These are phyloP conservation scores for Pythium apleroticum DNA, from an alignment of 352 stramenopile species.

Conservation along the genomic window DNA sequence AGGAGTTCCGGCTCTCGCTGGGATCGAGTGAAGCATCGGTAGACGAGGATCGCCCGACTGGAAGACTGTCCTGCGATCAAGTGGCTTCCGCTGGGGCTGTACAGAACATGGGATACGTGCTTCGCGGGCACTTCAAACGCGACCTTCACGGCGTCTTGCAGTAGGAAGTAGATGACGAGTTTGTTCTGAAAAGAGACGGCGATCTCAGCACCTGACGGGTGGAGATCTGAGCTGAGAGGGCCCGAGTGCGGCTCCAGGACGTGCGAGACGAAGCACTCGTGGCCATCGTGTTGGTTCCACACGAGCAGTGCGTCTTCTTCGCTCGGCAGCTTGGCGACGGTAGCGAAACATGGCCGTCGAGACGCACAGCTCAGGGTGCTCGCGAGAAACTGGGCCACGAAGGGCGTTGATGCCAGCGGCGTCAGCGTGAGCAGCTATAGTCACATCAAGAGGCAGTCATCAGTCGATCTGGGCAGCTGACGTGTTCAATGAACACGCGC, in stretches of 20 bases:
- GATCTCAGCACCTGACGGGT: conserved; percentile 56
- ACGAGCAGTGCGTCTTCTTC: conserved; percentile 53
- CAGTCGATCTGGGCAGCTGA: not conserved
- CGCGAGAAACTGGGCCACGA: conserved; percentile 34
- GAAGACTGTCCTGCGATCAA: conserved; percentile 43
- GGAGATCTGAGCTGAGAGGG: conserved; percentile 54
- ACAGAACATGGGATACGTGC: conserved; percentile 58
- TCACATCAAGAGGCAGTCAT: not conserved
- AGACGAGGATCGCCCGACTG: conserved; percentile 51
- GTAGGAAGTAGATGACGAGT: conserved; percentile 57
- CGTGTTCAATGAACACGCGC: not conserved
- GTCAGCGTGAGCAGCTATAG: conserved; percentile 40
- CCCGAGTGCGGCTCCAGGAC: conserved; percentile 37
- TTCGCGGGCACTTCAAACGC: conserved; percentile 66
- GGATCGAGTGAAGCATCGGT: conserved; percentile 37
- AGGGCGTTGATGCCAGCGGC: conserved; percentile 47
- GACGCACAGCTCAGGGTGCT: conserved; percentile 42
- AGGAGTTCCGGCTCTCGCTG: conserved; percentile 56
- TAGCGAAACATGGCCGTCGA: conserved; percentile 48
- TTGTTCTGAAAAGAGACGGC: conserved; percentile 51
- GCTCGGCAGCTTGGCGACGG: conserved; percentile 36
- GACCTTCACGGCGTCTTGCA: conserved; percentile 61
- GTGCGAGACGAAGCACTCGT: conserved; percentile 62
- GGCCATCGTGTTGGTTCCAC: conserved; percentile 57
- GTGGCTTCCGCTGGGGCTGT: conserved; percentile 57